Percentiles rank a stretch among this genome's conserved stretches.
Conservation (phyloP, 2,329 filamentous ascomycete genomes). For the Coniochaeta hoffmannii region DNA sequence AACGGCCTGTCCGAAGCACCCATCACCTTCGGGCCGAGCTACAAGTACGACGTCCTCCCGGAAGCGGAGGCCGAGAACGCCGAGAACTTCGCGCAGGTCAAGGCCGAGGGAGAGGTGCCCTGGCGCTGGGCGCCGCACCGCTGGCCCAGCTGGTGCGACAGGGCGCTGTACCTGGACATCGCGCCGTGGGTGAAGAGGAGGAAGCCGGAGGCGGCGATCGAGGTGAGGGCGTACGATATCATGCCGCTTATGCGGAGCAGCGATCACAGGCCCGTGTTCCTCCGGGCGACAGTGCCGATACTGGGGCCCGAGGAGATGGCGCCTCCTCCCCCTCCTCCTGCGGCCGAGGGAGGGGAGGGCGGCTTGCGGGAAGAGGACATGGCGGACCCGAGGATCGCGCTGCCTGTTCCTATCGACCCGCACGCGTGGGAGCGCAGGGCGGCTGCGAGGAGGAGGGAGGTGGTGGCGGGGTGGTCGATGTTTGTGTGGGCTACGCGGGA, state of each 20-base stretch:
- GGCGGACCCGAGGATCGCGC: slow-evolving; percentile 33
- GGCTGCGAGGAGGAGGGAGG: slow-evolving; percentile 36
- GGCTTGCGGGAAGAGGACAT: slow-evolving; percentile 4
- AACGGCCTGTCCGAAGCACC: slow-evolving; percentile 71
- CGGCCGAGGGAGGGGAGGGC: neutral
- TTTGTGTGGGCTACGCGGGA: slow-evolving; percentile 46
- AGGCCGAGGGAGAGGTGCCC: slow-evolving; percentile 25
- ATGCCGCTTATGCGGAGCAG: slow-evolving; percentile 75
- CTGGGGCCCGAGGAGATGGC: slow-evolving; percentile 31
- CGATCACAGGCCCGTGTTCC: slow-evolving; percentile 79
- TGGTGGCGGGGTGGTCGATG: slow-evolving; percentile 46
- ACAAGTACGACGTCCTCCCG: slow-evolving; percentile 65
- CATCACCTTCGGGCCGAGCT: slow-evolving; percentile 81
- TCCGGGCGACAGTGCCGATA: slow-evolving; percentile 62
- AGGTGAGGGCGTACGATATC: slow-evolving; percentile 60
- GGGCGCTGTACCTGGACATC: slow-evolving; percentile 69
- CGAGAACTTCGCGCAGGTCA: slow-evolving; percentile 18
- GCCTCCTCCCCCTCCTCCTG: slow-evolving; percentile 16
- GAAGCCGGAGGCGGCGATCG: neutral
- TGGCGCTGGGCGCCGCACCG: slow-evolving; percentile 77
- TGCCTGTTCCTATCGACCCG: slow-evolving; percentile 46
- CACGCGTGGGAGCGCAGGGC: slow-evolving; percentile 46
- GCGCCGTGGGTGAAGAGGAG: slow-evolving; percentile 40
- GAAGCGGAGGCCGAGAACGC: slow-evolving; percentile 21
- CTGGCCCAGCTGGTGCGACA: slow-evolving; percentile 90